Base-by-base conservation (phyloP, 495 filamentous ascomycete genomes). In the Penicillium coprophilum region DNA sequence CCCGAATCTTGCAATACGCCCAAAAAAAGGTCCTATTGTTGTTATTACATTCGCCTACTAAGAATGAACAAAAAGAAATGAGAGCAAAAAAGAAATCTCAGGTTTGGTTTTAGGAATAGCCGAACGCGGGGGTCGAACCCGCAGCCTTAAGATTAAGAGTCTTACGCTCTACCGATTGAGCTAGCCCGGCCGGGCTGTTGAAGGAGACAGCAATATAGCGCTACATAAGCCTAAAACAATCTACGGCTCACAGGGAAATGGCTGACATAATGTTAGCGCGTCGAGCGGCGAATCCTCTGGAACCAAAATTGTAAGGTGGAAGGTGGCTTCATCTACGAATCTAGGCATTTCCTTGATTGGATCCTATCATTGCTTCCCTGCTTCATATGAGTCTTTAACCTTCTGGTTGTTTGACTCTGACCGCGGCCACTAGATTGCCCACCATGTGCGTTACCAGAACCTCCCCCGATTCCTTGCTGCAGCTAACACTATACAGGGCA, bases 61-160 rank as follows among this genome's bases (percentile, higher is more conserved):
- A 36, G 2, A 6, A 38, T 4, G 34, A 38, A 4, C 7, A 38
- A 27, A 24, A 5, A 0, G 6, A 40, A 39, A 10, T 5, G 19
- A 40, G 13, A n/a, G 4, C n/a, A 55, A 59, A 56, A 65, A 73
- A 57, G 55, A 56, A 50, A 51, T 53, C 52, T 55, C 41, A 28
- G 15, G 36, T 20, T 41, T 28, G 15, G 24, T 50, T 49, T 41
- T 66, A 67, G 64, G 64, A 65, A 68, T 58, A 80, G 78, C 77
- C 77, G 72, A 77, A 80, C 74, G 78, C 71, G 76, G 78, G 78
- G 78, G 75, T 80, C 76, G 77, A 81, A 81, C 78, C 78, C 76
- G 70, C 77, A 80, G 71, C 78, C 77, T 80, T 80, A 74, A 80
- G 78, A 79, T 81, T 83, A 84, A 81, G 77, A 81, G 75, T 73